Base-by-base conservation (phyloP, 495 filamentous ascomycete genomes). In the Daldinia loculata region DNA sequence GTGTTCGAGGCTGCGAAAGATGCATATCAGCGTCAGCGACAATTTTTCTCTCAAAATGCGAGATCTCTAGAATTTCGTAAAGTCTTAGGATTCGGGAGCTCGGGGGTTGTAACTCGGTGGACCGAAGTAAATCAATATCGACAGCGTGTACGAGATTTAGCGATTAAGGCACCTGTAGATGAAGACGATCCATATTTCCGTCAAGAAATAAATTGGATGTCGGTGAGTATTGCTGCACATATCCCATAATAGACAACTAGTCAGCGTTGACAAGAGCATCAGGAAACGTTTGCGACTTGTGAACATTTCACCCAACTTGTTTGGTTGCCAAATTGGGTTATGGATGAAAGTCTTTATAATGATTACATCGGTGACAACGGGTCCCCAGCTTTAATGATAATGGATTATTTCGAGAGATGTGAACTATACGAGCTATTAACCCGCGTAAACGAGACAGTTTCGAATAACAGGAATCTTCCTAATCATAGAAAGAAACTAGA, bases 301-400 rank as follows among this genome's bases (percentile, higher is more conserved):
- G 69, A 71, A 22, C 69, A 67, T 59, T 67, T 71, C 14, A 43
- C 66, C 52, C 69, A 71, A 38, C 59, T 59, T 17, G 1, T 45
- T 3, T 22, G 32, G 26, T 32, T 60, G 1, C 41, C 69, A 0
- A 3, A 41, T 1, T 4, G 34, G 9, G 36, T 27, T 8, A 1
- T 67, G 1, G 45, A 59, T 9, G 15, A 6, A 9, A 15, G 17
- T 14, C 34, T 57, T 3, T 66, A 66, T 38, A 71, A 71, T 11
- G 22, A 65, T 32, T 34, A 56, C 5, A 4, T 51, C 24, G 2
- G 22, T 26, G 58, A 71, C 2, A 24, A 53, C 6, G 68, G 32
- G 1, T 39, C 24, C 0, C 14, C 48, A 4, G 41, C 45, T 27
- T 14, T 71, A 6, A 53, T 71, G 43, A 51, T 71, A 39, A 67